A percentile compares a stretch with the other conserved stretches of the same genome.
Evolutionary conservation across 495 filamentous ascomycete species (phyloP).

Genomic region (Neurospora sp.): DNA sequence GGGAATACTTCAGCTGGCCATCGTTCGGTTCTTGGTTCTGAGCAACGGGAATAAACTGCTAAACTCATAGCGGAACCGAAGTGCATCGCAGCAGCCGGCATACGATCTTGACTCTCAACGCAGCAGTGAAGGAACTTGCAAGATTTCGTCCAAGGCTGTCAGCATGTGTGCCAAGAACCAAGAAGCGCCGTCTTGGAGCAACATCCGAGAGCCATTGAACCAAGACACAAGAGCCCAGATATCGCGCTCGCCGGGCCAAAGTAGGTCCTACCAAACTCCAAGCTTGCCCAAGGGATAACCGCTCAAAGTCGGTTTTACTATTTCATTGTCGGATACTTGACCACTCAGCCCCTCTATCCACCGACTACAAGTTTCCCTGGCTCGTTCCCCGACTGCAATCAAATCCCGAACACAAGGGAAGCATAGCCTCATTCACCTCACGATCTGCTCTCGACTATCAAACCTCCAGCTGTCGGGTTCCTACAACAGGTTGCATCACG

Average conservation of each 20-base stretch:
- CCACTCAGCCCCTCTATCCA: neutral
- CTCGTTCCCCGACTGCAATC: neutral
- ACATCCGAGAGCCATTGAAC: neutral
- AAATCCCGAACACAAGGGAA: neutral
- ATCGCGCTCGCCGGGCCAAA: neutral
- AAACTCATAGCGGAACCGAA: neutral
- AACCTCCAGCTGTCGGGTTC: neutral
- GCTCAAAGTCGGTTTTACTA: neutral
- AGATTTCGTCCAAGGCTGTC: neutral
- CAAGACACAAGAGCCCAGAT: neutral
- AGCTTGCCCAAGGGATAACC: neutral
- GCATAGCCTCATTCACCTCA: neutral
- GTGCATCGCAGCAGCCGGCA: neutral
- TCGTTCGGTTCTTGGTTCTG: neutral
- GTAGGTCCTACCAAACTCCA: neutral
- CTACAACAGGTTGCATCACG: neutral
- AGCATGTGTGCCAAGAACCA: neutral
- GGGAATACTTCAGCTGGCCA: neutral
- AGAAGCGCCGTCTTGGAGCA: neutral
- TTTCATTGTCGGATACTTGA: neutral
- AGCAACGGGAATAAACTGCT: neutral
- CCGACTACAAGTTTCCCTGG: neutral
- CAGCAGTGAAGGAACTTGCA: neutral
- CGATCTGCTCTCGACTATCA: neutral
- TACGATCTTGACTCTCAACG: neutral